Evolutionary conservation across 1,139 yeast genomes (phyloP).

Genomic region (Scheffersomyces illinoinensis): DNA sequence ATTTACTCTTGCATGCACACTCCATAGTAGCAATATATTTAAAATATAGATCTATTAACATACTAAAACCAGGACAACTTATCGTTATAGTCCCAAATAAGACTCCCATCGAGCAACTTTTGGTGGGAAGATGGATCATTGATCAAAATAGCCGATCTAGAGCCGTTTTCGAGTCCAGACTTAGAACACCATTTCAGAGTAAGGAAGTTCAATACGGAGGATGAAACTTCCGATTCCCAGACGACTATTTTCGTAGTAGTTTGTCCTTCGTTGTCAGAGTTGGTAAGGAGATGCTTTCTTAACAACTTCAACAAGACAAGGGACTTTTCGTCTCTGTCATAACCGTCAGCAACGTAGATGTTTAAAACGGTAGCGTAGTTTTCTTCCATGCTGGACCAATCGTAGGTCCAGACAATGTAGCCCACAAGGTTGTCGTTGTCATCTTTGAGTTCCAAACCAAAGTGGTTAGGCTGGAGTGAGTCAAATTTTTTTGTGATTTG

Average conservation of each 20-base stretch:
- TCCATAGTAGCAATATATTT: not conserved
- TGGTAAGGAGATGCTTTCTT: conserved; percentile 17
- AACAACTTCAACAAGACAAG: conserved; percentile 26
- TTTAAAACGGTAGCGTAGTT: conserved; percentile 32
- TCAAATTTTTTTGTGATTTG: conserved; percentile 24
- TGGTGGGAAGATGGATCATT: conserved; percentile 24
- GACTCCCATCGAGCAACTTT: conserved; percentile 20
- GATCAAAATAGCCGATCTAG: conserved; percentile 39
- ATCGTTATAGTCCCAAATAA: conserved; percentile 47
- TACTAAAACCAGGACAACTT: conserved; percentile 47
- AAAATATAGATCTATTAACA: not conserved
- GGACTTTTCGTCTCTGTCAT: conserved; percentile 18
- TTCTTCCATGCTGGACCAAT: conserved; percentile 25
- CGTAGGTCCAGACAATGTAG: conserved; percentile 43
- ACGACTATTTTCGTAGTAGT: conserved; percentile 23
- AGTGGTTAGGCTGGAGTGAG: conserved; percentile 24
- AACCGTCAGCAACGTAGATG: conserved; percentile 21
- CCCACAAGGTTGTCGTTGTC: conserved; percentile 23
- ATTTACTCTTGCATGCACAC: not conserved
- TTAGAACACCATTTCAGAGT: conserved; percentile 14
- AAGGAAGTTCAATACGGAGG: conserved; percentile 14
- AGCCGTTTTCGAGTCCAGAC: conserved; percentile 31
- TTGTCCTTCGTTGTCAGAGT: conserved; percentile 7
- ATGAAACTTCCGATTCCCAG: conserved; percentile 39
- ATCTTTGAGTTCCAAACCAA: conserved; percentile 31